Evolutionary conservation across 2,329 filamentous ascomycete genomes (phyloP), one percentile per base, ranked within the genome.

Genomic region (Cercospora sp.): DNA sequence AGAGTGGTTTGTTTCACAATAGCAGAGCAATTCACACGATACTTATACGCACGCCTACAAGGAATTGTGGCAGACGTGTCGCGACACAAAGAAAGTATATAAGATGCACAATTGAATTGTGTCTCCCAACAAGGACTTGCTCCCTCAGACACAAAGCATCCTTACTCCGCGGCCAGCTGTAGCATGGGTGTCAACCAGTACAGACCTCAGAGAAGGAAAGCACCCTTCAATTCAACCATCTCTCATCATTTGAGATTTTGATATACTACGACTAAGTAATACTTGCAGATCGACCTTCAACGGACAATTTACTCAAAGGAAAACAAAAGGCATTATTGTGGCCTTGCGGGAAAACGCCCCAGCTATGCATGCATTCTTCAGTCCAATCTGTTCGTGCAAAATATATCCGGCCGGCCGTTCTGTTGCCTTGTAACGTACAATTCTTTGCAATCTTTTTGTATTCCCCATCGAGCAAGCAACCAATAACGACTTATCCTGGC

Each of bases 361-460:
- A 20, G 55, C 55, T 59, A 59, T 59, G 55, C 55, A 33, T 36
- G 28, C 30, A 59, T 36, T 36, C 30, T 33, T 59, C 28, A 10
- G 28, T 59, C 31, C 30, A 33, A 10, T 59, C 30, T 59, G 55
- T 16, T 36, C 18, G 28, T 20, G 28, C 55, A 59, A 59, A 23
- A 36, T 20, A 20, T 59, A 33, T 59, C 55, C 55, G 55, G 55
- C 55, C 55, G 55, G 55, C 55, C 55, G 55, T 59, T 36, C 55
- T 59, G 55, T 59, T 59, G 55, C 55, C 26, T 59, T 59, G 18
- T 59, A 33, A n/a, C 55, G 18, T 59, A 30, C 55, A 59, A 58
- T 58, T 33, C 16, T 26, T 31, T 58, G 53, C 30, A 58, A 18
- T 59, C 31, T 33, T 36, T n/a, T 18, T 59, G 55, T 20, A 18